A percentile compares a stretch with the other conserved stretches of the same genome.
These are phyloP conservation scores for Mycena rosella DNA, from an alignment of 768 basidiomycete species.

Conservation along the genomic window DNA sequence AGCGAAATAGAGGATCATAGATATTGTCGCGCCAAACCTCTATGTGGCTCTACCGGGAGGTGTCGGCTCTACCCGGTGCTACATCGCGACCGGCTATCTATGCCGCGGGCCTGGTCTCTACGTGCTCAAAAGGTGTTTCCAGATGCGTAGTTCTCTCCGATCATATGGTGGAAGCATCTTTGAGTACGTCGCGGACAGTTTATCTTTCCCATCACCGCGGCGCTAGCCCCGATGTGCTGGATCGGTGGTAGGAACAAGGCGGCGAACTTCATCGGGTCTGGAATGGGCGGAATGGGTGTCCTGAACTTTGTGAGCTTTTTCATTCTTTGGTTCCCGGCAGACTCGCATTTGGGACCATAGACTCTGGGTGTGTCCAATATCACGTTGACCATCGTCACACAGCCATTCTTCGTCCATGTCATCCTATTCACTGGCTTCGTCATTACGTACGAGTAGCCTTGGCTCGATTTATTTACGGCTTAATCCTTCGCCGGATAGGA, in stretches of 20 bases:
- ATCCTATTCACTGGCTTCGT: constrained; percentile 13
- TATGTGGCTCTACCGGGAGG: too few relatives aligned
- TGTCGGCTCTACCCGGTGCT: too few relatives aligned
- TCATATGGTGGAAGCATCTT: background rate
- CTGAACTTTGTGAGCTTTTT: constrained; percentile 4
- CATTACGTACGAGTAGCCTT: constrained; percentile 1
- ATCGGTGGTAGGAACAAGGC: constrained; percentile 5
- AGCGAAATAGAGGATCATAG: too few relatives aligned
- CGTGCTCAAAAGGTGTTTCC: too few relatives aligned
- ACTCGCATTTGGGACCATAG: background rate
- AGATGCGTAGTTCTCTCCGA: background rate
- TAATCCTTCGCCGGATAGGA: background rate
- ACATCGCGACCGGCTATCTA: too few relatives aligned
- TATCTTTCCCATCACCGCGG: constrained; percentile 18
- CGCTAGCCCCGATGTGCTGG: constrained; percentile 20
- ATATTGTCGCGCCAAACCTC: too few relatives aligned
- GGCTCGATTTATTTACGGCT: too few relatives aligned
- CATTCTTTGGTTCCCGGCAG: too few relatives aligned
- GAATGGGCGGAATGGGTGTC: constrained; percentile 12
- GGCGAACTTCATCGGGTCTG: constrained; percentile 18
- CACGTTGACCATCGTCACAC: constrained; percentile 8
- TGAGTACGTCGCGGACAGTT: background rate
- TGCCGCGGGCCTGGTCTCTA: too few relatives aligned
- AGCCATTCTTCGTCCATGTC: constrained; percentile 14
- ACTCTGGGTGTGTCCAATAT: constrained; percentile 16